Conservation (phyloP, 2,329 filamentous ascomycete genomes). For the Colletotrichum sp. region DNA sequence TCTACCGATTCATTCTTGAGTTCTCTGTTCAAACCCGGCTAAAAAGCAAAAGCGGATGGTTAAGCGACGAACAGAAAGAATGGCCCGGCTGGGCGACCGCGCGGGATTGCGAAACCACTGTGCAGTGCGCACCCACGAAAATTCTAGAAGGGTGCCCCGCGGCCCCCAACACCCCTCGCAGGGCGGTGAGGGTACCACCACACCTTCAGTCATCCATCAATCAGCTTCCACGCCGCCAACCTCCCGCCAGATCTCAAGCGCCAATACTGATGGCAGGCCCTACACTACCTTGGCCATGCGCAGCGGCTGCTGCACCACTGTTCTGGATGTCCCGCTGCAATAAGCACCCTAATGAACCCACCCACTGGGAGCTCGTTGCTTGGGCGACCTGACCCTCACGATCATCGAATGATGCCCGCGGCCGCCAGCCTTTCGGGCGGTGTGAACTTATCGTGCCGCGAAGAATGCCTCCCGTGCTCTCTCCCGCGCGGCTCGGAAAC, state of each 20-base stretch:
- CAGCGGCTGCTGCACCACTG: not conserved
- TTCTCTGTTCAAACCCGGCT: not conserved
- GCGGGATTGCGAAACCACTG: not conserved
- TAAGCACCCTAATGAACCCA: not conserved
- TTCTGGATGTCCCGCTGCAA: not conserved
- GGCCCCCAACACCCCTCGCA: not conserved
- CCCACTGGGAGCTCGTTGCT: not conserved
- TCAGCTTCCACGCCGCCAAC: not conserved
- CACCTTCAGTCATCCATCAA: not conserved
- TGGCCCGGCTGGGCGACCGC: not conserved
- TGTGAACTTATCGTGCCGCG: not conserved
- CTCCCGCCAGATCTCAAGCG: not conserved
- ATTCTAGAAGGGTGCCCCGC: constrained; percentile 7
- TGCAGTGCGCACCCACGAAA: not conserved
- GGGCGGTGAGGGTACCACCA: not conserved
- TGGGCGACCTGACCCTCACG: not conserved
- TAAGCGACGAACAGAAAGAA: not conserved
- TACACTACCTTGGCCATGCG: not conserved
- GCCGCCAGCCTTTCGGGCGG: not conserved
- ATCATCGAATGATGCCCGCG: not conserved
- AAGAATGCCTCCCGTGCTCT: not conserved
- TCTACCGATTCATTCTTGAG: not conserved
- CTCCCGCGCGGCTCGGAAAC: constrained; percentile 9
- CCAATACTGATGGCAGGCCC: not conserved
- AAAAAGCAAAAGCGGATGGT: not conserved